Evolutionary conservation across 805 yeast genomes (phyloP), one percentile per base, ranked within the genome.

Genomic region (Barnettozyma californica): DNA sequence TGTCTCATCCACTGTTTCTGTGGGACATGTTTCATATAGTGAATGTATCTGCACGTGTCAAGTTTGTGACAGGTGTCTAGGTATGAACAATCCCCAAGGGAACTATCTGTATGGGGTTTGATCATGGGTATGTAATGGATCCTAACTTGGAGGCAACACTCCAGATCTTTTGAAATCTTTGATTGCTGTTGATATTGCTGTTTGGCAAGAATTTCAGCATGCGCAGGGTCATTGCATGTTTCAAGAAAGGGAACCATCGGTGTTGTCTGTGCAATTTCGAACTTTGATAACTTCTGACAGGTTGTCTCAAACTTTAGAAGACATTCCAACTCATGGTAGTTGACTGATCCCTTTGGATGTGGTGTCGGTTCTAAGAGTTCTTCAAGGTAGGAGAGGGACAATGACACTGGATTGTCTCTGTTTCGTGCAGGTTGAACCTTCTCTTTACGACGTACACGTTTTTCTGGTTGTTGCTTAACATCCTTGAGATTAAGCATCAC

Each of bases 21-120:
- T n/a, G 75, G 75, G 9, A 64, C 49, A 49, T 68, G 69, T 50
- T 67, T 72, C 47, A 74, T 68, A 62, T 91, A 91, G 66, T 91
- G 98, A 34, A 88, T 73, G 61, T 86, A 91, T 21, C 94, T 72
- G 65, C 97, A 91, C 9, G 80, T 71, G 51, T 78, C 80, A 63
- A 87, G 76, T 65, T 89, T 89, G 68, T 87, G 97, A 62, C 98
- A 91, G 1, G 97, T 90, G 62, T 91, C 97, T 50, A 91, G 73
- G 62, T 91, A 91, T 9, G 97, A 90, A 63, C 98, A 91, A 65
- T 91, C 97, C 1, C 97, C 97, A 8, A 88, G 63, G 16, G 74
- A 67, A 2, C 68, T 47, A 58, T 92, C 97, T 0, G 97, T 89
- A 48, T 78, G 82, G 14, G 67, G 58, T 50, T 77, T 78, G 27